Base-by-base conservation (phyloP, 228 moss, liverwort and hornwort species). In the Sphagnum fallax region DNA sequence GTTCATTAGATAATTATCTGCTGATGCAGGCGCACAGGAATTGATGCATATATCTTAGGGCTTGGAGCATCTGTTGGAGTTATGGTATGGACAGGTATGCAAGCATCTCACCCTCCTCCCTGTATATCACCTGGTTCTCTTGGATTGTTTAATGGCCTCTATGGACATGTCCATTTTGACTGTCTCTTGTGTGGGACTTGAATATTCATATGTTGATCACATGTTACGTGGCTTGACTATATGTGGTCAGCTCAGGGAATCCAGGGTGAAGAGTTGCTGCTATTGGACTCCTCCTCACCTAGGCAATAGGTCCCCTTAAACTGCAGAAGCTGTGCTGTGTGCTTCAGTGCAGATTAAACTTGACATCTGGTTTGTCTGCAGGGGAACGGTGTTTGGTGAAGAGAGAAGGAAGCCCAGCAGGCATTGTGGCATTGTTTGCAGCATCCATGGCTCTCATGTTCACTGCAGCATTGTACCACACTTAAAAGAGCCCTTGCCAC, bases 71-170 rank as follows among this genome's bases (percentile, higher is more conserved):
- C 91, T 69, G 79, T 91, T 64, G 88, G 88, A 52, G 89, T 91
- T 51, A 91, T 91, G 91, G 87, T 91, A 53, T 91, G 91, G 91
- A 91, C 91, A 84, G 91, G 91, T 91, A 79, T 55, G 66, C 55
- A 55, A 8, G 12, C 12, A 55, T 55, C 51, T 59, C 15, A 16
- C 32, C 32, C 32, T 32, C 32, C 32, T 32, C 32, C 32, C 32
- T 32, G 32, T 32, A 32, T 32, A 32, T 32, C 32, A 59, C 32
- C 59, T 61, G 70, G 53, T 67, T 6, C 47, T 63, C 71, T 53
- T 32, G 32, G 32, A 32, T 3, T 32, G 32, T 32, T 32, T 2
- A 32, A 32, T 32, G 32, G 32, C 32, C 32, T 2, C 32, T 32
- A 32, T 32, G 32, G 32, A 32, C 32, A 32, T 32, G 32, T 3